Base-by-base conservation (phyloP, 306 rosid genomes). In the Malus asiatica region DNA sequence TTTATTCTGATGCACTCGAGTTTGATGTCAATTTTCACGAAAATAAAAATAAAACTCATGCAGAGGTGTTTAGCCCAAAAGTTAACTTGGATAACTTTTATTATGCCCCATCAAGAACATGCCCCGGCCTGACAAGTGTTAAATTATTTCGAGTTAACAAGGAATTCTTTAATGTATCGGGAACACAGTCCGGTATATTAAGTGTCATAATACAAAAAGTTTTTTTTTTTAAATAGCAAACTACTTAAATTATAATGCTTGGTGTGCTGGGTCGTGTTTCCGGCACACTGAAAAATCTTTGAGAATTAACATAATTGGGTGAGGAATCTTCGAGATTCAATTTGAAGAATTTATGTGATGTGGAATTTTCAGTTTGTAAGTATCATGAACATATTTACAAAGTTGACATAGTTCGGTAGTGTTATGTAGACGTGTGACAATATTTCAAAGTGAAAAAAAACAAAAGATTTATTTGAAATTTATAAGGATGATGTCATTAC, bases 131-230 rank as follows among this genome's bases (percentile, higher is more conserved):
- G 63, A 58, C 12, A 3, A 4, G 30, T 58, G 55, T 15, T 48
- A 18, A 48, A 48, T 15, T 3, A 15, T 5, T 48, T 40, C 3
- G 12, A 40, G 45, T 40, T 40, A 40, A 6, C 42, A 0, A 7
- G 9, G 2, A 35, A 6, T 35, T 35, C 1, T 35, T 35, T 0
- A 1, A 35, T 35, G 9, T 35, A 35, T 35, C 9, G 1, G 42
- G 0, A 35, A 35, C 0, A 35, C 2, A 0, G 2, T 35, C 1
- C 0, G 42, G 0, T 35, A 35, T 8, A 35, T 1, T 2, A 35
- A 35, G 2, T 35, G 2, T 35, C 0, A 6, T 35, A 35, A 35
- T 35, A 6, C 8, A 35, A 35, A 0, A 35, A 33, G 0, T 35
- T 35, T 35, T 6, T 6, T 33, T 35, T 35, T 35, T 35, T 1